These are phyloP conservation scores for Penicillium corylophilum DNA, from an alignment of 2,329 filamentous ascomycete species.

Conservation along the genomic window DNA sequence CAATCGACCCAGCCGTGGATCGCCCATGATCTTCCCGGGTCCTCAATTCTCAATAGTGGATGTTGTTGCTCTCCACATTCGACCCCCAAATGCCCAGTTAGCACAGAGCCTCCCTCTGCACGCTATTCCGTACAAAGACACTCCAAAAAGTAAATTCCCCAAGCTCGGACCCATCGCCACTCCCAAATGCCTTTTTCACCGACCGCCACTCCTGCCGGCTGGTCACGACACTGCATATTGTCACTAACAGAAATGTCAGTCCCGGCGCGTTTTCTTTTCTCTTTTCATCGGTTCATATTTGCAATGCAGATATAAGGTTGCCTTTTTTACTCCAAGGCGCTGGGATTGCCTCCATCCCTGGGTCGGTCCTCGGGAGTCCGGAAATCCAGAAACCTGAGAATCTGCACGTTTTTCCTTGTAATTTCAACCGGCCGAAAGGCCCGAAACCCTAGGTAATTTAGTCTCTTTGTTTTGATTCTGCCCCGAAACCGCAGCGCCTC, in stretches of 20 bases:
- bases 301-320: background rate
- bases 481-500: background rate
- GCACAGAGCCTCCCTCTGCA: slow-evolving; percentile 4
- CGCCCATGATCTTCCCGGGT: slow-evolving; percentile 24
- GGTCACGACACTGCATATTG: background rate
- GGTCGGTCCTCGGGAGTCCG: background rate
- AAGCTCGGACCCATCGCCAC: background rate
- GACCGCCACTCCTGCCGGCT: background rate
- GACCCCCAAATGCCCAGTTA: background rate
- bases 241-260: background rate
- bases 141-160: background rate
- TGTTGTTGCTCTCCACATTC: slow-evolving; percentile 5
- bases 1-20: slow-evolving; percentile 24
- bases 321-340: background rate
- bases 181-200: background rate
- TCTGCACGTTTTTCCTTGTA: no score
- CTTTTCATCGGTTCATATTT: background rate
- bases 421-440: background rate
- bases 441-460: background rate
- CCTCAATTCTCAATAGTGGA: slow-evolving; percentile 30
- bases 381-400: no score
- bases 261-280: background rate
- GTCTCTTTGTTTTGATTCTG: background rate
- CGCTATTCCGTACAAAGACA: background rate
- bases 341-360: background rate